Conservation (phyloP, 2,329 filamentous ascomycete genomes). For the Neophaeococcomyces mojaviensis region DNA sequence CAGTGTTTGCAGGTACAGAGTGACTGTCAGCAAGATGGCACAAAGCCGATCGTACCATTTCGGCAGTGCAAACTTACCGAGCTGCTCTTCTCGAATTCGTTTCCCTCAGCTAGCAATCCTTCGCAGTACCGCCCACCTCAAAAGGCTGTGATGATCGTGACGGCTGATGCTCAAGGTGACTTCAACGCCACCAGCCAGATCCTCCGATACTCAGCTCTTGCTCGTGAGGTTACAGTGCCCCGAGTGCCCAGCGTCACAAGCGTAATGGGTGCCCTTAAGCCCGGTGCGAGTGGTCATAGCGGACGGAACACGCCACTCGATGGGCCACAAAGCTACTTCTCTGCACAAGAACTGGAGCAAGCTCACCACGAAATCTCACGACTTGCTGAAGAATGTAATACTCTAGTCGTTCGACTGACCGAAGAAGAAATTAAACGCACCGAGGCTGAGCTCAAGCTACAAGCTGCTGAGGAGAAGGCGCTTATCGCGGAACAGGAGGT, state of each 20-base stretch:
- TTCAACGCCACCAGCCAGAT: slow-evolving; percentile 97
- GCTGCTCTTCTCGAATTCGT: slow-evolving; percentile 81
- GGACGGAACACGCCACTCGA: slow-evolving; percentile 41
- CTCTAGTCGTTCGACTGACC: slow-evolving; percentile 60
- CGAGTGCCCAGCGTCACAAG: slow-evolving; percentile 75
- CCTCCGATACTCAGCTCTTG: slow-evolving; percentile 84
- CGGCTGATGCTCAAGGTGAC: slow-evolving; percentile 84
- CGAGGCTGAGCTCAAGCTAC: slow-evolving; percentile 65
- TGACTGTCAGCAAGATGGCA: slow-evolving; percentile 59
- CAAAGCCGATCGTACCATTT: slow-evolving; percentile 71
- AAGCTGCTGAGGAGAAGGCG: slow-evolving; percentile 55
- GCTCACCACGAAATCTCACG: slow-evolving; percentile 73
- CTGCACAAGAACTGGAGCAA: slow-evolving; percentile 67
- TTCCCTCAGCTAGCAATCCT: slow-evolving; percentile 54
- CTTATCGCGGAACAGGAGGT: slow-evolving; percentile 75
- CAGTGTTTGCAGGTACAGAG: slow-evolving; percentile 96
- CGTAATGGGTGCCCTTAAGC: slow-evolving; percentile 46
- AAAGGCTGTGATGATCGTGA: slow-evolving; percentile 91
- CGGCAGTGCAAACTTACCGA: slow-evolving; percentile 81
- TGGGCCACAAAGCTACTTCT: slow-evolving; percentile 38
- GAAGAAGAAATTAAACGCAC: slow-evolving; percentile 63
- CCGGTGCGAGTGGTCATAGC: slow-evolving; percentile 19
- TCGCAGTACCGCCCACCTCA: slow-evolving; percentile 58
- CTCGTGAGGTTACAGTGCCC: slow-evolving; percentile 85
- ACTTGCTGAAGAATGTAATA: slow-evolving; percentile 70